Evolutionary conservation across 148 eudicot species (phyloP), one percentile per base, ranked within the genome.

Genomic region (Euryodendron excelsum): DNA sequence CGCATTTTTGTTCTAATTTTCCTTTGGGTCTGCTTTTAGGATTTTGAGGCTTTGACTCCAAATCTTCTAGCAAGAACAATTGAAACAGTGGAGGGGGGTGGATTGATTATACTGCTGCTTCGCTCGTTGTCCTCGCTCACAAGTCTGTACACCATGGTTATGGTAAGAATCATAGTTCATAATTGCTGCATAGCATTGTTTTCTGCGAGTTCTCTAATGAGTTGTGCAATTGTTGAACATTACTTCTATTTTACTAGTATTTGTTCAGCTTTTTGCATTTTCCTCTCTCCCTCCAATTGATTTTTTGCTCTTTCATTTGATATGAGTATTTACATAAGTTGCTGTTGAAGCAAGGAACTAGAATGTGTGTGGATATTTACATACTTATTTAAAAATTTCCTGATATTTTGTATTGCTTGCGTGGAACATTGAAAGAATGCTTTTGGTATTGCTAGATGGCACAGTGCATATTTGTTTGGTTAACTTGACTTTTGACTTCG

Each of bases 21-120:
- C 5, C n/a, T 77, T 80, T 52, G 66, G 71, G 62, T 52, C 75
- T 83, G 50, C 12, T 62, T 12, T 13, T 71, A 94, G 98, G 99
- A 95, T 88, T 95, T 95, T 79, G 99, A 95, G 80, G 97, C 99
- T 39, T 84, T 95, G 93, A 93, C 97, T 9, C 99, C 99, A 58
- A 95, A 95, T 86, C 94, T 93, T 37, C 85, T 95, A 50, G 99
- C 99, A 68, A 90, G 99, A 82, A 91, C 99, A 21, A 91, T 95
- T 78, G 99, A 95, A 86, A 95, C 99, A 36, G 99, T 95, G 69
- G 96, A 95, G 87, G 99, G 99, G 80, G 99, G 99, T 77, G 99
- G 99, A 81, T 77, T 95, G 74, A 79, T 95, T 81, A 41, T 95
- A 23, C 79, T 95, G 84, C 91, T 95, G 69, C 84, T 95, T 62